phyloP scores from a whole-genome alignment of 306 rosid species.

The Acacia melanoxylon region DNA sequence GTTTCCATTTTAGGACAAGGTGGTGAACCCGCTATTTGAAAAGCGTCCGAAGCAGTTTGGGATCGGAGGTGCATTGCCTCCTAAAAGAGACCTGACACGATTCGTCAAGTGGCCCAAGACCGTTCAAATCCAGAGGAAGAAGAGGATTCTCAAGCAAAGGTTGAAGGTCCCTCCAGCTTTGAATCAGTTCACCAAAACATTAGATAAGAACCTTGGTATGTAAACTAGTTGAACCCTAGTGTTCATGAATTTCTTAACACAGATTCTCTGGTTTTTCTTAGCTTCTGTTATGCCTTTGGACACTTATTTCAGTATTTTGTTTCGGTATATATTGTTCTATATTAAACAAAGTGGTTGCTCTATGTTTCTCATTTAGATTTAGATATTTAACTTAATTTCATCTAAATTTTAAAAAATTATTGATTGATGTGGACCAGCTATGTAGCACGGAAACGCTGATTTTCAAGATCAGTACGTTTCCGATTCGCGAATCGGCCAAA shows the following conservation, averaged over 20 bases:
- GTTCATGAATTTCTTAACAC: not conserved
- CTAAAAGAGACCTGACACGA: not conserved
- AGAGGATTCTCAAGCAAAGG: not conserved
- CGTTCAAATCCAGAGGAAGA: not conserved
- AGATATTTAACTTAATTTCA: not conserved
- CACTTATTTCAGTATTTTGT: not conserved
- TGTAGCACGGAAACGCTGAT: no score
- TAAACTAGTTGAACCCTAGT: not conserved
- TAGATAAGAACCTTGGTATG: not conserved
- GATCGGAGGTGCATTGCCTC: not conserved
- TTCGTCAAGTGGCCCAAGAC: not conserved
- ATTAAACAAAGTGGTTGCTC: not conserved
- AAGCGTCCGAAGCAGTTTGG: slow-evolving; percentile 49
- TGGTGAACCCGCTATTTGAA: slow-evolving; percentile 73
- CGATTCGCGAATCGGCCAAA: no score
- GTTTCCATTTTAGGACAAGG: slow-evolving; percentile 45
- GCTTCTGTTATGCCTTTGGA: not conserved
- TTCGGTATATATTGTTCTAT: not conserved
- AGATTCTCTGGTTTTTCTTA: not conserved
- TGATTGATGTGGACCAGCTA: not conserved
- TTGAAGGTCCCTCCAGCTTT: slow-evolving; percentile 4
- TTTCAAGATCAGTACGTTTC: no score
- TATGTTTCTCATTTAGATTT: not conserved
- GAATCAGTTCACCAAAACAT: not conserved
- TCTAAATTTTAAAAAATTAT: no score